A percentile compares a stretch with the other conserved stretches of the same genome.
Conservation (phyloP, 2,329 filamentous ascomycete genomes). For the Penicillium sp. region DNA sequence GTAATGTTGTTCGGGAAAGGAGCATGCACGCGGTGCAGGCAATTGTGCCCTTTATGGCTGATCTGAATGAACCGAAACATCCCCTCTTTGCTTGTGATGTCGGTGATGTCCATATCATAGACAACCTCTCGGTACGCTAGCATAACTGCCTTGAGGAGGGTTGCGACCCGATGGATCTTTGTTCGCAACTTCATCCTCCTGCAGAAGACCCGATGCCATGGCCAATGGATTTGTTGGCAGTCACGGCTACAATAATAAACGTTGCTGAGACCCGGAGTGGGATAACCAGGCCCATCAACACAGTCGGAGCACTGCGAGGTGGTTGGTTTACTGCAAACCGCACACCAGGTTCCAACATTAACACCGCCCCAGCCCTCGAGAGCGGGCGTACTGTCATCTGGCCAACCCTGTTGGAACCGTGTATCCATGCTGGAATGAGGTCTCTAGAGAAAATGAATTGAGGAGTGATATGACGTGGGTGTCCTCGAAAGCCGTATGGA, state of each 20-base stretch:
- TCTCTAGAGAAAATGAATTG: too few relatives aligned
- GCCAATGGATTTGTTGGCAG: not conserved
- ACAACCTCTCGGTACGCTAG: not conserved
- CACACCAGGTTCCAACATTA: not conserved
- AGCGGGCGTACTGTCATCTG: not conserved
- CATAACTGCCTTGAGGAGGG: not conserved
- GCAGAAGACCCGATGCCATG: not conserved
- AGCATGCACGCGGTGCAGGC: not conserved
- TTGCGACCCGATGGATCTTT: not conserved
- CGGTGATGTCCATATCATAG: not conserved
- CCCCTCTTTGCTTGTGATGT: not conserved
- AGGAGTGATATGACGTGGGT: too few relatives aligned
- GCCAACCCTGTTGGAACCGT: too few relatives aligned
- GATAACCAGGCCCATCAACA: not conserved
- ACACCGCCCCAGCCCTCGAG: not conserved
- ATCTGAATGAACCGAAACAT: not conserved
- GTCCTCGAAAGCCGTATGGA: too few relatives aligned
- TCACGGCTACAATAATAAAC: not conserved
- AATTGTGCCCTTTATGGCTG: not conserved
- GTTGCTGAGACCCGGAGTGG: not conserved
- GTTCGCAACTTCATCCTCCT: not conserved
- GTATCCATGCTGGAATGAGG: too few relatives aligned
- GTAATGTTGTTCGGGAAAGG: not conserved
- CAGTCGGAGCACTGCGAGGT: not conserved
- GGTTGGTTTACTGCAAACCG: not conserved